These are phyloP conservation scores for Vickermania spadyakhi DNA, from an alignment of 208 protist species.

Conservation along the genomic window DNA sequence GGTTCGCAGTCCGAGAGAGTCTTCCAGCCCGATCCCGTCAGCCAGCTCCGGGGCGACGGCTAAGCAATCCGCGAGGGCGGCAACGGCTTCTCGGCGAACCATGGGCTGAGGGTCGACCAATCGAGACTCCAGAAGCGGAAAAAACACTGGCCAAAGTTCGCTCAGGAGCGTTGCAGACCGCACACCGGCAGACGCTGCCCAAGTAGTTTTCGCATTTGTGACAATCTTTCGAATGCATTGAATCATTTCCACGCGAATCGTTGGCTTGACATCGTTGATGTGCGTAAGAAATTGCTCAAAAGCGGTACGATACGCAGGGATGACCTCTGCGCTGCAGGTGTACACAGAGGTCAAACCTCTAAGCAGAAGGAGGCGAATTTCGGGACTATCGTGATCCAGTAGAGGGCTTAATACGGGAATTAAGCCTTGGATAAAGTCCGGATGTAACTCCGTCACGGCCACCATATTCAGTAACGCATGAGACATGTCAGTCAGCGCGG, in stretches of 20 bases:
- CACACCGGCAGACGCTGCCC: neutral
- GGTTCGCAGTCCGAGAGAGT: slow-evolving; percentile 39
- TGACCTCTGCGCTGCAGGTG: slow-evolving; percentile 21
- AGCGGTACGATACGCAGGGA: slow-evolving; percentile 16
- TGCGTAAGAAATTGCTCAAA: slow-evolving; percentile 22
- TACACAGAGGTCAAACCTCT: slow-evolving; percentile 38
- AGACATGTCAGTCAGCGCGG: slow-evolving; percentile 16
- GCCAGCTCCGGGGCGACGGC: neutral
- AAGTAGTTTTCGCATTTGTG: neutral
- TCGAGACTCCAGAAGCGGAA: neutral
- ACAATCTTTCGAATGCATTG: slow-evolving; percentile 18
- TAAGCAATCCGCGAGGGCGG: neutral
- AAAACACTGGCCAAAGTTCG: neutral
- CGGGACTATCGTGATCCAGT: slow-evolving; percentile 27
- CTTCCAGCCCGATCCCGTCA: slow-evolving; percentile 7
- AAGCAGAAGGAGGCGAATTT: slow-evolving; percentile 44
- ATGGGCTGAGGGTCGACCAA: neutral
- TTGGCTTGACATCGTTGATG: slow-evolving; percentile 33
- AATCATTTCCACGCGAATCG: slow-evolving; percentile 39
- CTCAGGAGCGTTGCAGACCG: neutral
- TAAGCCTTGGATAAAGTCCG: slow-evolving; percentile 29
- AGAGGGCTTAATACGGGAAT: slow-evolving; percentile 22
- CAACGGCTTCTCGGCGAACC: neutral
- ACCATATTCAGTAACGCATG: slow-evolving; percentile 35
- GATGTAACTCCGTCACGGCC: slow-evolving; percentile 32